These are phyloP conservation scores for Lactuca saligna DNA, from an alignment of 129 eudicot genomes.

Conservation along the genomic window DNA sequence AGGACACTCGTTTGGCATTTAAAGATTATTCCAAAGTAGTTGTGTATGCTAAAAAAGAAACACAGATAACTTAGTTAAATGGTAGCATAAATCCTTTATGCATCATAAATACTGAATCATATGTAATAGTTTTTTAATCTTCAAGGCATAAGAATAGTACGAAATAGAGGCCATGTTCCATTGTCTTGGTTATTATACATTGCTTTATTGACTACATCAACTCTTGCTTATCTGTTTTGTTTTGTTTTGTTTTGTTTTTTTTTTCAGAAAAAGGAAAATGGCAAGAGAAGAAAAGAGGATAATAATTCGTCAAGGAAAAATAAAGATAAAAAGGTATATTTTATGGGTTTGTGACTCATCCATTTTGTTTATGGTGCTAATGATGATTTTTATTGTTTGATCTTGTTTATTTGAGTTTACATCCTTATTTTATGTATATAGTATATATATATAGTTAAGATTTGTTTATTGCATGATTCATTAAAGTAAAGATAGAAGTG, in stretches of 20 bases:
- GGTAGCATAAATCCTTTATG: neutral
- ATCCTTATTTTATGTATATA: no score
- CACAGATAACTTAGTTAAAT: neutral
- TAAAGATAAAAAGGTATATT: constrained; percentile 79
- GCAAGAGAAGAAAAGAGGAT: constrained; percentile 92
- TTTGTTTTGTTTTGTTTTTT: constrained; percentile 16
- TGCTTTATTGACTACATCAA: neutral
- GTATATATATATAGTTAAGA: no score
- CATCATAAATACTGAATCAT: neutral
- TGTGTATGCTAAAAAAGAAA: neutral
- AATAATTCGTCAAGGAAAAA: constrained; percentile 60
- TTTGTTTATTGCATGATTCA: neutral
- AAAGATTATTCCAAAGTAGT: neutral
- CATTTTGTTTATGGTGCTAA: neutral
- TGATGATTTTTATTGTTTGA: constrained; percentile 1
- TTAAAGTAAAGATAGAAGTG: neutral
- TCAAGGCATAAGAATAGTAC: neutral
- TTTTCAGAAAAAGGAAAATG: constrained; percentile 86
- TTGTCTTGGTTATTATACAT: neutral
- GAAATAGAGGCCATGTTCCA: neutral
- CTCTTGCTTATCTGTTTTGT: neutral
- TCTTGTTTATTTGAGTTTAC: neutral
- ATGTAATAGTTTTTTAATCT: neutral
- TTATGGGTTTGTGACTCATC: neutral
- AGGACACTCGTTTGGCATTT: neutral